Base-by-base conservation (phyloP, 768 basidiomycete species). In the Lactifluus volemus region DNA sequence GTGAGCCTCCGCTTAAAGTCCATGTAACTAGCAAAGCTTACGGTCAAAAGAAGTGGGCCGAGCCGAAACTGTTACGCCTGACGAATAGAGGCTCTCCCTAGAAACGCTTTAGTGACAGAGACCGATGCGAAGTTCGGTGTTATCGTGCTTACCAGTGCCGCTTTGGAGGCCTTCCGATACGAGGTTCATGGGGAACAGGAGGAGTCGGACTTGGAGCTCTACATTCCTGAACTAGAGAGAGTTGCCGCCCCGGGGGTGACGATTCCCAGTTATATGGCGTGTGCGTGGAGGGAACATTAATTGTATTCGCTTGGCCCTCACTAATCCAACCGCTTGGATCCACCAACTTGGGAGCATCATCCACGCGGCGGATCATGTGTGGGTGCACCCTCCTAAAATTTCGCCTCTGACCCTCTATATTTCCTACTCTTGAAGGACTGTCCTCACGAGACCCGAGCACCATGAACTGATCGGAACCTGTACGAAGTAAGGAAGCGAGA, bases 311-410 rank as follows among this genome's bases (percentile, higher is more conserved):
- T 3, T 68, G 59, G 48, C 76, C 78, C 61, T 83, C 80, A 56
- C 78, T 82, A 25, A 89, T 78, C 80, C 78, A 82, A 5, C 89
- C 89, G 65, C 82, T 90, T 3, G 89, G 89, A 68, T 90, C 80
- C 29, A 92, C 77, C 1, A 80, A 81, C 68, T 82, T 83, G 6
- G 86, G 88, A 1, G 82, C 79, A 50, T 79, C 80, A 59, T 88
- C 82, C 76, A 87, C 79, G 53, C 89, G 77, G 34, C 83, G 80
- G 58, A 93, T 91, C 89, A 92, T 91, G 57, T 89, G 84, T 29
- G 86, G 76, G 51, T 80, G 74, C 6, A 92, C 60, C 25, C 66
- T 58, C 11, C 60, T 58, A 12, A 38, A 41, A 19, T 58, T 53
- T 19, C 29, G 53, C 48, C 54, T 36, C 42, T 39, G 49, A 32